Base-by-base conservation (phyloP, 2,329 filamentous ascomycete species). In the Fusarium redolens region DNA sequence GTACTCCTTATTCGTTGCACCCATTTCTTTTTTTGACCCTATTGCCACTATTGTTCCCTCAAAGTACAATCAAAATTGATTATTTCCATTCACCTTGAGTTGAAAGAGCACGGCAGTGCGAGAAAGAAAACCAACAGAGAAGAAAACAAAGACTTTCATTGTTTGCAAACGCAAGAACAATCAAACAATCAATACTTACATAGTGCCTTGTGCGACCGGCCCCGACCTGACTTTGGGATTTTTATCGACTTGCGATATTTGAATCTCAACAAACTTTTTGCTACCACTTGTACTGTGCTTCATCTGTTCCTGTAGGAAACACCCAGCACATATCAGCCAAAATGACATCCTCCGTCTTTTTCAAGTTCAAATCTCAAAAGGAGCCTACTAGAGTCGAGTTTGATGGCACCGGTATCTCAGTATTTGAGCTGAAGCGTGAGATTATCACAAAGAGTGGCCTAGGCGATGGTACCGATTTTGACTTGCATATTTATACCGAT, bases 321-420 rank as follows among this genome's bases (percentile, higher is more conserved):
- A 76, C 62, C 65, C 61, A 71, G 68, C 65, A 72, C 71, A 56
- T 61, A 61, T 57, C 72, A 68, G 70, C 81, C 85, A 90, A 79
- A 79, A 98, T 98, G 95, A 91, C 94, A 81, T 97, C 96, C 64
- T 98, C 95, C 75, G 96, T 99, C 81, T 98, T 98, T 85, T 99
- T 98, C 93, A 97, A 97, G 86, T 99, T 99, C 92, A 98, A 98
- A 86, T 98, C 96, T 77, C 95, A 97, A 82, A 98, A 95, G 86
- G 96, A 98, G 81, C 94, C 95, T 68, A 94, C 94, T 65, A 91
- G 95, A 80, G 95, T 99, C 79, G 93, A 95, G 80, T 98, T 99
- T 83, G 96, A 99, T 84, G 96, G 96, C 81, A 98, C 96, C 78
- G 94, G 94, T 83, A 97, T 98, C 81, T 97, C 96, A 70, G 96